phyloP scores from a whole-genome alignment of 768 basidiomycete species.

The Boletus barrowsii region DNA sequence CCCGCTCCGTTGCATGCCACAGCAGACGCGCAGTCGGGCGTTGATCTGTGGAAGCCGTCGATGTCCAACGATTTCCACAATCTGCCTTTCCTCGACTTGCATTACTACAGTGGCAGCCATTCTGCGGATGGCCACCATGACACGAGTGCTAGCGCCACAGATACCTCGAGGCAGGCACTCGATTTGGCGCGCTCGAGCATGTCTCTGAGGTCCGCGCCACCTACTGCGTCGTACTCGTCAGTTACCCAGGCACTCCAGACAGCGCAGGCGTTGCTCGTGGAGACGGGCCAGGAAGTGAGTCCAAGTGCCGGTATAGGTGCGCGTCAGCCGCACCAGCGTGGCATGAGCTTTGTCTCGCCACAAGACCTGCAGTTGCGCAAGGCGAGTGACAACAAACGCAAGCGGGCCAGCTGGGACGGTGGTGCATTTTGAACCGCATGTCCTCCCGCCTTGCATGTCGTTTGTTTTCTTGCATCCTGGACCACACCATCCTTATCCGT shows the following conservation, averaged over 20 bases:
- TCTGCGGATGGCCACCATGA: constrained; percentile 29
- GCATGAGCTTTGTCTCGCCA: constrained; percentile 51
- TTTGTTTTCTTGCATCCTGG: constrained; percentile 2
- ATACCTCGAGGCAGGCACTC: constrained; percentile 42
- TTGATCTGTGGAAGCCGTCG: constrained; percentile 32
- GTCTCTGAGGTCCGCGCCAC: constrained; percentile 29
- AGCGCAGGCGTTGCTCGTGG: constrained; percentile 30
- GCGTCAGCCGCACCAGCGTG: constrained; percentile 41
- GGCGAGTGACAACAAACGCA: constrained; percentile 51
- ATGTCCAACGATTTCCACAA: constrained; percentile 39
- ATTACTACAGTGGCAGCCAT: constrained; percentile 50
- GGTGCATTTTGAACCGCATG: constrained; percentile 27
- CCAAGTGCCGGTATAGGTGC: neutral
- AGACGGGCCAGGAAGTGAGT: constrained; percentile 12
- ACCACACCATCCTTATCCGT: constrained; percentile 11
- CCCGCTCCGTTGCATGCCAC: constrained; percentile 22
- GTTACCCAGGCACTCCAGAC: constrained; percentile 33
- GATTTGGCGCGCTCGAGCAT: constrained; percentile 44
- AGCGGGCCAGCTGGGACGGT: constrained; percentile 58
- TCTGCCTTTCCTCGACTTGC: constrained; percentile 70
- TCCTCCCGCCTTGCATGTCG: neutral
- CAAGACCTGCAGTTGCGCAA: constrained; percentile 49
- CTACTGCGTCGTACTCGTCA: constrained; percentile 22
- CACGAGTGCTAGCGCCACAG: constrained; percentile 19
- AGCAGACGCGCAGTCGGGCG: constrained; percentile 13